Evolutionary conservation across 2,329 filamentous ascomycete genomes (phyloP).

Genomic region (Hypoxylon sp.): DNA sequence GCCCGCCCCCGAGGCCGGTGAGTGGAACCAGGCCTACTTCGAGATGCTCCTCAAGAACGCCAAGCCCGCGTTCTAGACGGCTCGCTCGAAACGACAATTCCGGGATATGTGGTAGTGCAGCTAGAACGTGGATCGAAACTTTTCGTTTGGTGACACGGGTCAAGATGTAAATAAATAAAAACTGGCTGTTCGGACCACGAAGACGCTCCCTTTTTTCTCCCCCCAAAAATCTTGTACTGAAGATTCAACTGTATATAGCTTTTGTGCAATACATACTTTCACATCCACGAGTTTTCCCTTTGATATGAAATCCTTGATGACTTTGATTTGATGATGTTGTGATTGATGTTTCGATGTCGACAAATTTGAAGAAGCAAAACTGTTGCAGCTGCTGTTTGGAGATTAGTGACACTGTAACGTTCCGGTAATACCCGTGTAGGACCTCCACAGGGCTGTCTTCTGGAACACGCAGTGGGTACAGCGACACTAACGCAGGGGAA

Average conservation of each 20-base stretch:
- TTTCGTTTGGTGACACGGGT: slow-evolving; percentile 14
- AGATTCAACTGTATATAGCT: slow-evolving; percentile 44
- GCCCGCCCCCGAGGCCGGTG: slow-evolving; percentile 76
- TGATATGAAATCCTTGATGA: no score
- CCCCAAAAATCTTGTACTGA: slow-evolving; percentile 26
- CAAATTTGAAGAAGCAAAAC: neutral
- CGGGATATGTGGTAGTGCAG: slow-evolving; percentile 18
- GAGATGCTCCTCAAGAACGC: slow-evolving; percentile 65
- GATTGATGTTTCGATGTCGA: neutral
- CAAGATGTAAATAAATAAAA: slow-evolving; percentile 14
- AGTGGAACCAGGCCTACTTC: slow-evolving; percentile 73
- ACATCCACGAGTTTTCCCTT: slow-evolving; percentile 22
- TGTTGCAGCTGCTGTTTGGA: slow-evolving; percentile 3
- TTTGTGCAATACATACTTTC: slow-evolving; percentile 39
- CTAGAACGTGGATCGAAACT: slow-evolving; percentile 16
- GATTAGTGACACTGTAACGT: slow-evolving; percentile 8
- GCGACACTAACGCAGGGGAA: neutral
- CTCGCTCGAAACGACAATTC: neutral
- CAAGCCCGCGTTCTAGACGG: slow-evolving; percentile 56
- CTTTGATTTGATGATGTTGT: no score
- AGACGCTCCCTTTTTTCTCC: slow-evolving; percentile 26
- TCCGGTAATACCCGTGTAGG: slow-evolving; percentile 14
- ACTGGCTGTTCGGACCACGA: slow-evolving; percentile 27
- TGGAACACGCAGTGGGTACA: neutral
- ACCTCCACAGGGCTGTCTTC: neutral